Percentiles rank a stretch among this genome's conserved stretches.
These are phyloP conservation scores for Vitis riparia DNA, from an alignment of 164 flowering plant genomes.

Conservation along the genomic window DNA sequence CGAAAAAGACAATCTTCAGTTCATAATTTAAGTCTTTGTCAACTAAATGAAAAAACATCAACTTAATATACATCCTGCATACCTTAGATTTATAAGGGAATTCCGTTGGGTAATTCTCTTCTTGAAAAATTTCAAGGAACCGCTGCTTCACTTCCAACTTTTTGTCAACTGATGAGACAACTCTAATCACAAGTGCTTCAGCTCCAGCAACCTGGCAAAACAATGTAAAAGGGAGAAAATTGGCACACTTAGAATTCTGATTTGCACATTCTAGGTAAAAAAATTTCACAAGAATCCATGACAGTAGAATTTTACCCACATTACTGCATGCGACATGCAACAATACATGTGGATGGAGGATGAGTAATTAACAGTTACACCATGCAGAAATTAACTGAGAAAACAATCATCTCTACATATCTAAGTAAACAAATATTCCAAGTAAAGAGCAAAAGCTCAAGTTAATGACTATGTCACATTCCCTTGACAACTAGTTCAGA, in stretches of 20 bases:
- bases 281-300: neutral
- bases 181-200: constrained; percentile 89
- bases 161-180: constrained; percentile 98
- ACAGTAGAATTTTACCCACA: neutral
- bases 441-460: neutral
- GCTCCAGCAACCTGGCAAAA: constrained; percentile 80
- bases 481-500: neutral
- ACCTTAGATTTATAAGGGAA: constrained; percentile 98
- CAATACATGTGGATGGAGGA: neutral
- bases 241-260: neutral
- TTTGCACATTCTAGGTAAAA: neutral
- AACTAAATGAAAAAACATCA: neutral
- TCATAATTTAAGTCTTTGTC: neutral
- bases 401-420: neutral
- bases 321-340: neutral
- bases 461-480: neutral
- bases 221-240: neutral
- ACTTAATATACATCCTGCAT: neutral
- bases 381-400: neutral
- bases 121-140: constrained; percentile 91
- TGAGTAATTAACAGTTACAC: neutral
- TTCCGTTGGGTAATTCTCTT: constrained; percentile 88
- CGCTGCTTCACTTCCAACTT: constrained; percentile 93
- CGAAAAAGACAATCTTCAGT: constrained; percentile 6
- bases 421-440: too few species aligned